Conservation (phyloP, 176 grass and related monocot genomes). For the Musa schizocarpa region DNA sequence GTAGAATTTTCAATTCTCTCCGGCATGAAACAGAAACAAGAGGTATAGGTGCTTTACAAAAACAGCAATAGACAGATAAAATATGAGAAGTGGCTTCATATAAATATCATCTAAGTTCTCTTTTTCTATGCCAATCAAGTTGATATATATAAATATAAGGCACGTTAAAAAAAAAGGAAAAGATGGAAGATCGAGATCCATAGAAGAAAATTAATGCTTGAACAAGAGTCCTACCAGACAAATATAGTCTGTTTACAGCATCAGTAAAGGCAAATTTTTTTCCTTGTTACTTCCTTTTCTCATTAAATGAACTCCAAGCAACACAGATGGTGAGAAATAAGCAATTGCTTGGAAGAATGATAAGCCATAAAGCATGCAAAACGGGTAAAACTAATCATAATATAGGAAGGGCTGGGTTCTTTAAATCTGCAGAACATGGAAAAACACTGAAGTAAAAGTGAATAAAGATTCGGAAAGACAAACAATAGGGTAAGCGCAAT, state of each 20-base stretch:
- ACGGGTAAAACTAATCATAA: not conserved
- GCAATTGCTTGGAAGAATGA: not conserved
- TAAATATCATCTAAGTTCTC: not conserved
- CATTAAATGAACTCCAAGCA: not conserved
- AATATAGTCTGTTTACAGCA: not conserved
- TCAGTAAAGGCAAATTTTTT: not conserved
- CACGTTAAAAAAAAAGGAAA: not conserved
- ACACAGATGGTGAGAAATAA: not conserved
- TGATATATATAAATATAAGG: not conserved
- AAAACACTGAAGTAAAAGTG: not conserved
- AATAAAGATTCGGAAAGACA: not conserved
- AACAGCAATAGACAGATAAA: not conserved
- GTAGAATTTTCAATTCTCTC: not conserved
- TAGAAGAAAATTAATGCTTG: not conserved
- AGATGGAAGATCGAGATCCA: not conserved
- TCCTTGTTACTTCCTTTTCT: not conserved
- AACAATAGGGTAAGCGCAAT: too few species aligned
- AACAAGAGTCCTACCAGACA: not conserved
- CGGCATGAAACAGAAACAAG: not conserved
- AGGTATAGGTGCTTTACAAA: not conserved
- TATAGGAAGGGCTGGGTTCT: not conserved
- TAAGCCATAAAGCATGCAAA: not conserved
- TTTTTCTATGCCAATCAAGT: too few species aligned
- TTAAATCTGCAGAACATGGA: not conserved
- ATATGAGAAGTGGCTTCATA: not conserved